Evolutionary conservation across 495 filamentous ascomycete genomes (phyloP), one percentile per base, ranked within the genome.

Genomic region (Pseudoneurospora amorphoporcata): DNA sequence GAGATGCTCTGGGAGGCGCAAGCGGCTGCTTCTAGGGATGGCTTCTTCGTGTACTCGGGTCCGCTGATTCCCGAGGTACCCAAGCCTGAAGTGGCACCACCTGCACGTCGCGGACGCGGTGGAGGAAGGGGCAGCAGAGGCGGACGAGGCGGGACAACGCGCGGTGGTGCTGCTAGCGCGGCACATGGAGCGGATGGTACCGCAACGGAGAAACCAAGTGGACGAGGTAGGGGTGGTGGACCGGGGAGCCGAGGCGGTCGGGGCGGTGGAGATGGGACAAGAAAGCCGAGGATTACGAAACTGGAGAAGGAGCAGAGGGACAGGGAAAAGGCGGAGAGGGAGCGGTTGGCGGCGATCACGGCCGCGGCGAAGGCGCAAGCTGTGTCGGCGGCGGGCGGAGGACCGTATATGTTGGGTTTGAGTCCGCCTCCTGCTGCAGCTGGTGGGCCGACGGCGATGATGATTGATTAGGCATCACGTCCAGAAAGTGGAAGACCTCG

Each of bases 1-100:
- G 95, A 99, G 78, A 77, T 97, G 83, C 87, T 95, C 8, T 99
- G 94, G 94, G 94, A 98, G 82, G 93, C 97, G 81, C 92, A 95
- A 79, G 95, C 95, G 29, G 93, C 94, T 19, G 94, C 94, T 29
- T 95, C 92, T 71, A 92, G 94, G 75, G 96, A 98, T 83, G 92
- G 93, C 5, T 95, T 94, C 82, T 95, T 94, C 76, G 92, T 95
- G 29, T 94, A 95, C 79, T 91, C 90, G 75, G 92, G 94, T 53
- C 93, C 94, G 39, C 82, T 97, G 73, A 86, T 97, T 14, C 91
- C 91, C 17, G 93, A 95, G 81, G 92, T 92, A 7, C 92, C 96
- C 82, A 95, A 97, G 83, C 89, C 94, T n/a, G 88, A 89, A 68
- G 79, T 78, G 70, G 89, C 90, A 58, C 92, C 91, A 17, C 90